Base-by-base conservation (phyloP, 2,329 filamentous ascomycete genomes). In the Aspergillus viridinutans region DNA sequence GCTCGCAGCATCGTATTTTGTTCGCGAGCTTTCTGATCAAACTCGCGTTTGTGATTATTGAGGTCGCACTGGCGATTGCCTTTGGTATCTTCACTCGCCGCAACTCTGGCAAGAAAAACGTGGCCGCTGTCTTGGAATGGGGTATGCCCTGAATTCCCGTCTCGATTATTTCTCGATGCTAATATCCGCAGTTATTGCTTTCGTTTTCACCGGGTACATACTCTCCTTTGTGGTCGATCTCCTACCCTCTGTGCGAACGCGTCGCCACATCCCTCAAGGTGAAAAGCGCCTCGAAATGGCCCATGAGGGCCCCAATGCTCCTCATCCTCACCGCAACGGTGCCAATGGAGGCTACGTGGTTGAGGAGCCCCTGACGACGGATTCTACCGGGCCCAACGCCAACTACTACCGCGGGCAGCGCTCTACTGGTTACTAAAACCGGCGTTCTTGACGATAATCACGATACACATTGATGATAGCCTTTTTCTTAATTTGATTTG, bases 201-300 rank as follows among this genome's bases (percentile, higher is more conserved):
- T 96, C 69, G 81, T 96, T 69, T 97, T 92, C 77, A 90, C 89
- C 53, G 88, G 92, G 69, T 97, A 96, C 76, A 81, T 95, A 59
- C 83, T 93, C 61, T 91, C 88, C 59, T 97, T 96, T 79, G 83
- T 88, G 68, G 81, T 97, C 70, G 93, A 99, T 76, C 85, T 99
- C 51, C 81, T 90, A 61, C 94, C 94, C 0, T 90, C 90, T 10
- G 79, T 89, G 2, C 79, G 83, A 60, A 89, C 85, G 10, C 84
- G 82, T 61, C 71, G 77, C 62, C 75, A 74, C 52, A 56, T 76
- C 4, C 76, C 76, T 0, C 76, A 79, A 53, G 76, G 75, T 29
- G 70, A 76, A 57, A 74, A 74, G 60, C 63, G 63, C 21, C 25
- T 70, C 32, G 64, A 67, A 21, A 68, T 69, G 64, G 45, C 57